A percentile compares a stretch with the other conserved stretches of the same genome.
Evolutionary conservation across 495 filamentous ascomycete genomes (phyloP).

Genomic region (Parmelia sp.): DNA sequence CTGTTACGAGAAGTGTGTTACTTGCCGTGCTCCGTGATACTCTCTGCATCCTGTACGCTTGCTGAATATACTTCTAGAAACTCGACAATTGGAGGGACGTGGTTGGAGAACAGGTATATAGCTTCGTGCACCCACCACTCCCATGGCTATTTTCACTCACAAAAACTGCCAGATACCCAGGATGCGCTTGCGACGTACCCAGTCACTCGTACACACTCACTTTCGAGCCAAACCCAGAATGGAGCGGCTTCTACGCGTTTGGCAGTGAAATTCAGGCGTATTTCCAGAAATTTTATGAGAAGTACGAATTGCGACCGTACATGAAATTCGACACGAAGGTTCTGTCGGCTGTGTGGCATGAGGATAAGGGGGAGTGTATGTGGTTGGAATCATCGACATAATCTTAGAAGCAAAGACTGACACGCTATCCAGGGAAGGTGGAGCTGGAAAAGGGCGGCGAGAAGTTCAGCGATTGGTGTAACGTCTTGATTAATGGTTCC

Average conservation of each 20-base stretch:
- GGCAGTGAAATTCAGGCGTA: background rate
- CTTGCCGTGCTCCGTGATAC: background rate
- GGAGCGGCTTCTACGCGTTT: background rate
- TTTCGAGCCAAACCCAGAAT: background rate
- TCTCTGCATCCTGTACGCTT: background rate
- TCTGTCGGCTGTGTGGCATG: background rate
- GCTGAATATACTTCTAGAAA: background rate
- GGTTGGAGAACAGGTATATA: background rate
- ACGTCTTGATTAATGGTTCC: background rate
- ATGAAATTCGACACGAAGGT: background rate
- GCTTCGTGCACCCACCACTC: background rate
- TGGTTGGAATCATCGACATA: background rate
- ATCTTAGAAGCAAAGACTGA: background rate
- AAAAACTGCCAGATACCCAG: background rate
- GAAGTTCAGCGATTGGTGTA: background rate
- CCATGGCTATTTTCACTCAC: background rate
- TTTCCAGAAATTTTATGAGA: background rate
- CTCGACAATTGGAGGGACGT: background rate
- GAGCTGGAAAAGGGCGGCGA: constrained; percentile 1
- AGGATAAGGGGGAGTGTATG: background rate
- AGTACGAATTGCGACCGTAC: background rate
- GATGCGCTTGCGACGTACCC: background rate
- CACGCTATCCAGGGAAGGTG: background rate
- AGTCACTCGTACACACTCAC: constrained; percentile 1
- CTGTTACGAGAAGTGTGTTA: background rate